Conservation (phyloP, 208 protist species). For the Trypanosomatidae sp. region DNA sequence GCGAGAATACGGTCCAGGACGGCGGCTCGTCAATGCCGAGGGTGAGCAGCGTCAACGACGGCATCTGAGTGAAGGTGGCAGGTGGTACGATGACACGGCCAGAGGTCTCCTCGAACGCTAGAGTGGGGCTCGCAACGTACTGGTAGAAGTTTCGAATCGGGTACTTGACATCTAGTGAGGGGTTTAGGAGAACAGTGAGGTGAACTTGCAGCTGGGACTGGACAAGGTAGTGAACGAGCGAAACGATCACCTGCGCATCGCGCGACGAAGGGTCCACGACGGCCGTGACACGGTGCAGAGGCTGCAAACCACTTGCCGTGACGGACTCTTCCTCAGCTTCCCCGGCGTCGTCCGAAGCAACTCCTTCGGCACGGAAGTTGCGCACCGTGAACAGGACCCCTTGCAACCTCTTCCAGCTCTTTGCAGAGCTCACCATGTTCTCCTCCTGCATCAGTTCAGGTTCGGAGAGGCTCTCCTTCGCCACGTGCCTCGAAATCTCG, state of each 20-base stretch:
- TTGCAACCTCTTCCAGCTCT: constrained; percentile 11
- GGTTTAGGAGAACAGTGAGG: constrained; percentile 81
- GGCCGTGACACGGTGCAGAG: constrained; percentile 47
- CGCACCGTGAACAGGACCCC: constrained; percentile 16
- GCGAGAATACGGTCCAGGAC: constrained; percentile 86
- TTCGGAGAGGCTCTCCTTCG: neutral
- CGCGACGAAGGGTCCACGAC: constrained; percentile 91
- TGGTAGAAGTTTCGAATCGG: constrained; percentile 93
- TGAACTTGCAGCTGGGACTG: constrained; percentile 36
- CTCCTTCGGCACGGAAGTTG: constrained; percentile 1
- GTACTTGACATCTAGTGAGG: constrained; percentile 42
- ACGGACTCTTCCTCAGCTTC: neutral
- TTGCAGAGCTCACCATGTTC: neutral
- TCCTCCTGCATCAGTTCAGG: constrained; percentile 10
- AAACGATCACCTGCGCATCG: constrained; percentile 78
- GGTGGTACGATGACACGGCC: constrained; percentile 57
- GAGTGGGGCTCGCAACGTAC: constrained; percentile 66
- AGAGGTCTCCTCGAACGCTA: constrained; percentile 65
- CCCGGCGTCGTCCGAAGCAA: neutral
- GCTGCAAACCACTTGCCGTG: constrained; percentile 2
- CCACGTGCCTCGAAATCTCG: neutral
- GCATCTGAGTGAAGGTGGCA: constrained; percentile 58
- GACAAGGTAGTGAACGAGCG: constrained; percentile 72
- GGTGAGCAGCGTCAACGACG: constrained; percentile 53
- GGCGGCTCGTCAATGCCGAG: constrained; percentile 91